phyloP scores from a whole-genome alignment of 306 rosid genomes.

The Pueraria montana region DNA sequence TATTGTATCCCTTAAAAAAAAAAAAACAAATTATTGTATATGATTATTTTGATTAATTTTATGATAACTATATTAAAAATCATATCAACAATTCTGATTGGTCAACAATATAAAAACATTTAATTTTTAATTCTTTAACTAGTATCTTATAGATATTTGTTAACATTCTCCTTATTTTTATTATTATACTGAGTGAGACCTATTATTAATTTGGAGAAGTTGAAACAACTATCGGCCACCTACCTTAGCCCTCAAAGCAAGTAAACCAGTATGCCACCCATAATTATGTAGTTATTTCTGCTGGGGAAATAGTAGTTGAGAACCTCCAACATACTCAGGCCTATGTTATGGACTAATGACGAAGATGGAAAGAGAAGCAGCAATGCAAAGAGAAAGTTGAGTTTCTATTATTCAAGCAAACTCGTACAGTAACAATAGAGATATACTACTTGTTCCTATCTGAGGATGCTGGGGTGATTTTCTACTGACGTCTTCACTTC shows the following conservation, averaged over 20 bases:
- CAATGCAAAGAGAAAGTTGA: not conserved
- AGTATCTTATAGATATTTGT: not conserved
- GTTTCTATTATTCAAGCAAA: not conserved
- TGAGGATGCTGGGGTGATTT: too few relatives aligned
- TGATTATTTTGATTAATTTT: too few relatives aligned
- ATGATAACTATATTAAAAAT: too few relatives aligned
- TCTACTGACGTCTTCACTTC: too few relatives aligned
- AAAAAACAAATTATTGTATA: too few relatives aligned
- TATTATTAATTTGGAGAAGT: conserved; percentile 41
- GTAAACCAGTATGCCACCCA: conserved; percentile 14
- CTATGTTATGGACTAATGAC: not conserved
- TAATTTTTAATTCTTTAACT: not conserved
- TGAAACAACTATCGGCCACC: conserved; percentile 49
- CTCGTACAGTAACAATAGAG: not conserved
- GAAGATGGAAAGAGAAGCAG: conserved; percentile 6
- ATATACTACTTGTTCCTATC: too few relatives aligned
- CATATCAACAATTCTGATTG: too few relatives aligned
- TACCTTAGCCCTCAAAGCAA: conserved; percentile 29
- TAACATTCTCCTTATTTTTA: too few relatives aligned
- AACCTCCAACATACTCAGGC: conserved; percentile 23
- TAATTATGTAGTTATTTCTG: conserved; percentile 26
- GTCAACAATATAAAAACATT: too few relatives aligned
- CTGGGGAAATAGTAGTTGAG: conserved; percentile 27
- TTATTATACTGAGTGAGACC: not conserved
- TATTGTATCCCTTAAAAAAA: too few relatives aligned